These are phyloP conservation scores for Blastocystis hominis DNA, from an alignment of 352 stramenopile species.

Conservation along the genomic window DNA sequence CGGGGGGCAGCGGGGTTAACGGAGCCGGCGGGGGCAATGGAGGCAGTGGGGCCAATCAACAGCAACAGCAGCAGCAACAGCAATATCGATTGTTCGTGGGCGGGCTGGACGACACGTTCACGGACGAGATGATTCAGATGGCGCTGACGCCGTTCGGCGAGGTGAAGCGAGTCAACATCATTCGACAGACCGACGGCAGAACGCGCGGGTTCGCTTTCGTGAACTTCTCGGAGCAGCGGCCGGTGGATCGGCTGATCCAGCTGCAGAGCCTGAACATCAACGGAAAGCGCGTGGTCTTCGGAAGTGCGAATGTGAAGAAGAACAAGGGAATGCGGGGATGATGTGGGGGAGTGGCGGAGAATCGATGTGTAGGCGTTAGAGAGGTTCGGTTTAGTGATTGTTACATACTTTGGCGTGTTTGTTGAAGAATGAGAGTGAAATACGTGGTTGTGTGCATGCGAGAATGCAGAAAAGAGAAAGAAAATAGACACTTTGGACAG, in stretches of 20 bases:
- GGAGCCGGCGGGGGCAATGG: too few relatives aligned
- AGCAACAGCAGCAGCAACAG: background rate
- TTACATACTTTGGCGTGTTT: background rate
- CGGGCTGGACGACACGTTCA: constrained; percentile 23
- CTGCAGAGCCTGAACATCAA: constrained; percentile 11
- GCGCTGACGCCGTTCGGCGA: constrained; percentile 12
- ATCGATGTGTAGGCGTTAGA: background rate
- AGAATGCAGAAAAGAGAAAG: too few relatives aligned
- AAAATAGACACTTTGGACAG: too few relatives aligned
- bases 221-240: constrained; percentile 8
- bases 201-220: constrained; percentile 30
- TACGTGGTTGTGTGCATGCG: background rate
- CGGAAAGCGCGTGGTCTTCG: constrained; percentile 9
- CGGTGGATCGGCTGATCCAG: constrained; percentile 27
- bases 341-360: background rate
- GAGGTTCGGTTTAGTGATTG: background rate
- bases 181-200: constrained; percentile 24
- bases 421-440: background rate
- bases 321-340: background rate
- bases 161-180: background rate
- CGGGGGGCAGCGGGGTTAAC: too few relatives aligned
- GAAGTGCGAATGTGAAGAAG: constrained; percentile 30
- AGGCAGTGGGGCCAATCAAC: too few relatives aligned
- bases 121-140: background rate
- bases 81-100: constrained; percentile 40